Evolutionary conservation across 1,139 yeast species (phyloP).

Genomic region (Kodamaea sp.): DNA sequence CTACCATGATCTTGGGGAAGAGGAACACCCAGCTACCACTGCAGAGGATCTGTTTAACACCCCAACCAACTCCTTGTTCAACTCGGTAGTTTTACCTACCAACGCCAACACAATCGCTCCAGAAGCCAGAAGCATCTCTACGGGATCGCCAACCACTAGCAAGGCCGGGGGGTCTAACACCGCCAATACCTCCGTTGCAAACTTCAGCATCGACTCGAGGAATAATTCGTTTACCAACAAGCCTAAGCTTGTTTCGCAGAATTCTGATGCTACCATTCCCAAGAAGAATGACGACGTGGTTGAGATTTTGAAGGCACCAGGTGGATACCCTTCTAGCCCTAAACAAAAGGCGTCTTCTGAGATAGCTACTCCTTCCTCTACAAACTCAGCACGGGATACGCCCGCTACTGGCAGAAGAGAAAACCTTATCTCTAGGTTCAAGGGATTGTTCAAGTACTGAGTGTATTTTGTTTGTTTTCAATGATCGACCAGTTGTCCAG

Average conservation of each 20-base stretch:
- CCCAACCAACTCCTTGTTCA: constrained; percentile 25
- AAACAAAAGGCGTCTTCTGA: constrained; percentile 4
- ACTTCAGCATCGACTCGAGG: constrained; percentile 12
- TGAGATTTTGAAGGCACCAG: constrained; percentile 22
- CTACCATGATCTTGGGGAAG: constrained; percentile 17
- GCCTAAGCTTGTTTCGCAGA: constrained; percentile 3
- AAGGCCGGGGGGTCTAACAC: background rate
- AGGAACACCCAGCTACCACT: constrained; percentile 3
- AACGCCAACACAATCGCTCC: constrained; percentile 4
- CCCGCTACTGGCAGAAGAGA: constrained; percentile 22
- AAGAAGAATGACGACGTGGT: constrained; percentile 6
- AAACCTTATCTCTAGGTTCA: constrained; percentile 34
- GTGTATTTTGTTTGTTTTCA: background rate
- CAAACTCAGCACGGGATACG: background rate
- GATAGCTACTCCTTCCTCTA: constrained; percentile 6
- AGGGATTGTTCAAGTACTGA: constrained; percentile 34
- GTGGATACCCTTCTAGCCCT: constrained; percentile 24
- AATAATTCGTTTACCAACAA: constrained; percentile 9
- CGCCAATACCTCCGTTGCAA: constrained; percentile 5
- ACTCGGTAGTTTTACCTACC: constrained; percentile 17
- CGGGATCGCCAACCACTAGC: constrained; percentile 1
- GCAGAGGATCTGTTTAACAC: constrained; percentile 19
- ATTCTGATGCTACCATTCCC: constrained; percentile 6
- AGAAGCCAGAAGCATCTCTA: background rate
- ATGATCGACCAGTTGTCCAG: background rate